Base-by-base conservation (phyloP, 225 moss, liverwort and hornwort genomes). In the Marchantia paleacea region DNA sequence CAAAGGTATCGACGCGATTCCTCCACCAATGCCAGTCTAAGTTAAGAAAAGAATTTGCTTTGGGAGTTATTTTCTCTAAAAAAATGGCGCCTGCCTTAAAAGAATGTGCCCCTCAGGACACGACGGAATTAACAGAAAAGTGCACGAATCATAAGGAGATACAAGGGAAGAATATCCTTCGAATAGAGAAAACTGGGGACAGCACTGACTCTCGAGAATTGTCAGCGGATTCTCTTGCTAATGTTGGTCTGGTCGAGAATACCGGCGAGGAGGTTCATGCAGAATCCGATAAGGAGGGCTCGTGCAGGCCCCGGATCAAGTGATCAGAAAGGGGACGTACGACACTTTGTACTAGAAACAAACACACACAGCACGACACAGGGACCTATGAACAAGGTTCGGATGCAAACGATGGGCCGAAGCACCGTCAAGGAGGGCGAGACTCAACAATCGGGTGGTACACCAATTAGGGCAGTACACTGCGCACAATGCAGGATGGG, bases 51-150 rank as follows among this genome's bases (percentile, higher is more conserved):
- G 22, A 62, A 77, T 77, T 20, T 49, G 48, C 20, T 77, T 29
- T 63, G 61, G n/a, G 61, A 63, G 77, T 77, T 64, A 50, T 61
- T 77, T 77, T 77, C 77, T 49, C 62, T 77, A 31, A 13, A 13
- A 24, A 77, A 47, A 30, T 70, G 69, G 28, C 69, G 28, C 22
- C 16, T 2, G 28, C 69, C 31, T 70, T 47, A 8, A 8, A 39
- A 3, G 39, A 24, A 55, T 57, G 61, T 24, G 47, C n/a, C 74
- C 48, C 16, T 12, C 9, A 25, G 31, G 47, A 39, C 14, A 22
- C 47, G 49, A 62, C 62, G 48, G 77, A 77, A 49, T 77, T 63
- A 75, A 55, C 16, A 55, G 55, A 75, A 57, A 55, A 75, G 75
- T 75, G 52, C 24, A 73, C 16, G 12, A 57, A 11, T 55, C 12